Conservation (phyloP, 2,329 filamentous ascomycete genomes). For the Byssothecium circinans region DNA sequence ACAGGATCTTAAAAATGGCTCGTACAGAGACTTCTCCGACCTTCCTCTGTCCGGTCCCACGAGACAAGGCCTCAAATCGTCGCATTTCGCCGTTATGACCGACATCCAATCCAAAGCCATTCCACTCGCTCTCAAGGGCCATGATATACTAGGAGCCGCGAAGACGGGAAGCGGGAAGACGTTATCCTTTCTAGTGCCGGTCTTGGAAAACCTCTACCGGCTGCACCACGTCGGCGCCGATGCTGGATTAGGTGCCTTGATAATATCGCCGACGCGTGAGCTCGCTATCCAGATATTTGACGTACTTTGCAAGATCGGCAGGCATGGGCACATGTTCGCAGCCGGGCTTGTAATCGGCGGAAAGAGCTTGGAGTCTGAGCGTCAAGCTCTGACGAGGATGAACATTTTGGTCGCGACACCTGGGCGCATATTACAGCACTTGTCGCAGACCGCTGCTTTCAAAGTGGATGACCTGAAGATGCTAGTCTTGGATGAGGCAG, state of each 20-base stretch:
- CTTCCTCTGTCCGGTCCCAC: conserved; percentile 86
- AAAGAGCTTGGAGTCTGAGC: conserved; percentile 84
- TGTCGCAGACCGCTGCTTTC: conserved; percentile 89
- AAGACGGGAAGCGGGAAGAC: conserved; percentile 97
- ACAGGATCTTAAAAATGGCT: conserved; percentile 64
- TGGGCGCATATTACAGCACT: conserved; percentile 90
- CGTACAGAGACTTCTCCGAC: conserved; percentile 72
- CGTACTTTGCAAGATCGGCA: conserved; percentile 85
- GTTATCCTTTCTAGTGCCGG: conserved; percentile 85
- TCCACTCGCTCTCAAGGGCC: conserved; percentile 79
- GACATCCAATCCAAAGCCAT: conserved; percentile 92
- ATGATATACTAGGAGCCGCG: conserved; percentile 88
- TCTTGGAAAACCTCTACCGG: conserved; percentile 89
- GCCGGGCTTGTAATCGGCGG: conserved; percentile 93
- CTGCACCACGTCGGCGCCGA: conserved; percentile 88
- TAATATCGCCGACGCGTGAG: conserved; percentile 92
- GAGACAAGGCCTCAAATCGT: conserved; percentile 74
- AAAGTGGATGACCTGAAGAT: conserved; percentile 90
- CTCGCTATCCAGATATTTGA: conserved; percentile 97
- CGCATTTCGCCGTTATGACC: conserved; percentile 87
- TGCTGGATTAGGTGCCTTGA: conserved; percentile 81
- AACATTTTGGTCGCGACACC: conserved; percentile 97
- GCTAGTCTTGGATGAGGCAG: conserved; percentile 91
- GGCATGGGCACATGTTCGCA: conserved; percentile 81
- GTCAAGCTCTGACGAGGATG: conserved; percentile 83